Percentiles rank a stretch among this genome's conserved stretches.
phyloP scores from a whole-genome alignment of 2,329 filamentous ascomycete species.

The Aspergillus latus region DNA sequence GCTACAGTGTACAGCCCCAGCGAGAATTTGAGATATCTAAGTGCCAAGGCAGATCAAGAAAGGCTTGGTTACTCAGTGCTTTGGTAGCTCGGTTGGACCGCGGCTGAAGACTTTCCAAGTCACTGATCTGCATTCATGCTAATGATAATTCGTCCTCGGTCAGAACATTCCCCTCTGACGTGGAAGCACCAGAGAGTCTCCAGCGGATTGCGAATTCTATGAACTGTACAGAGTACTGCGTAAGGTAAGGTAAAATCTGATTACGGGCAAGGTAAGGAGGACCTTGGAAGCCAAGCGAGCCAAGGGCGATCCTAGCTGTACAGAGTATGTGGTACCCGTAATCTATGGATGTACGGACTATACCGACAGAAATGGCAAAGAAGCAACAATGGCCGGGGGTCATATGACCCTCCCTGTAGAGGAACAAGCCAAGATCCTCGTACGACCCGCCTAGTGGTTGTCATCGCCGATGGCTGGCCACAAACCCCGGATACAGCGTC shows the following conservation, averaged over 20 bases:
- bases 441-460: not conserved
- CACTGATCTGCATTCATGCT: not conserved
- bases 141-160: not conserved
- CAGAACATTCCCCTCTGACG: not conserved
- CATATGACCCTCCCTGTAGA: not conserved
- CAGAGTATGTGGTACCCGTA: too few relatives aligned
- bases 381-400: not conserved
- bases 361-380: not conserved
- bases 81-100: not conserved
- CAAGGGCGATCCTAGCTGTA: slow-evolving; percentile 1
- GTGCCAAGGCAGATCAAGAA: slow-evolving; percentile 13
- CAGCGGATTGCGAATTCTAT: not conserved
- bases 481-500: not conserved
- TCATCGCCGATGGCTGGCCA: not conserved
- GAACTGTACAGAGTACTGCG: not conserved
- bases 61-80: slow-evolving; percentile 1
- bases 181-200: not conserved
- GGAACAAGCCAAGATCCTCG: too few relatives aligned
- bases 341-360: not conserved
- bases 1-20: not conserved
- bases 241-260: not conserved
- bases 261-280: not conserved
- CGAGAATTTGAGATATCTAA: not conserved
- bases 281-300: slow-evolving; percentile 3
- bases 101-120: not conserved